Evolutionary conservation across 2,329 filamentous ascomycete species (phyloP).

Genomic region (Apiospora kogelbergensis): DNA sequence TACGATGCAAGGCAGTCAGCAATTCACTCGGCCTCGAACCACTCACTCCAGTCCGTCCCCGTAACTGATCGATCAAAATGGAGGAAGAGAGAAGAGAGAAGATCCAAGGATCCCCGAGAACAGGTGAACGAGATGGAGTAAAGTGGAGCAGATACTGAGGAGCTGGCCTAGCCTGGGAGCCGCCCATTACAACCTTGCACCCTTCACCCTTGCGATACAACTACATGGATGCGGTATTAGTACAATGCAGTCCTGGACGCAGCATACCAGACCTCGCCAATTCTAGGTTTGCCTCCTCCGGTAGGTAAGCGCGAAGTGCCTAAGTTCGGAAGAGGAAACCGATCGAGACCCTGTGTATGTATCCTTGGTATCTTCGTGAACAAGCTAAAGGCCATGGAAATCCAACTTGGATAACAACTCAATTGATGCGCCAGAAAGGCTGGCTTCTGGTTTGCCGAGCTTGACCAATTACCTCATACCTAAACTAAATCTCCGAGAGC

Average conservation of each 20-base stretch:
- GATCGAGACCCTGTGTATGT: neutral
- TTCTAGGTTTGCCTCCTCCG: neutral
- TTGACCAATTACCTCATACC: neutral
- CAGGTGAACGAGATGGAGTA: neutral
- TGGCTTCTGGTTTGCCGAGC: neutral
- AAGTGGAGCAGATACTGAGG: neutral
- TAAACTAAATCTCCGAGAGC: neutral
- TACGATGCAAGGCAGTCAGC: neutral
- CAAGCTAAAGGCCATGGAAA: neutral
- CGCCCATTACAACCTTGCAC: neutral
- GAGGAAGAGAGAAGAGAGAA: slow-evolving; percentile 5
- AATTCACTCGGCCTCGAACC: neutral
- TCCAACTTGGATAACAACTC: neutral
- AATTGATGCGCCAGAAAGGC: neutral
- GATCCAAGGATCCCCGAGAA: neutral
- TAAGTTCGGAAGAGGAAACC: neutral
- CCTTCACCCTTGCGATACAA: neutral
- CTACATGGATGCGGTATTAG: neutral
- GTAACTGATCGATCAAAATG: slow-evolving; percentile 14
- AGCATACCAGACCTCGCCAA: neutral
- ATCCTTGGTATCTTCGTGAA: neutral
- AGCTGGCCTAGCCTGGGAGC: neutral
- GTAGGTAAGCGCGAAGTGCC: neutral
- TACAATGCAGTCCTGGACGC: neutral
- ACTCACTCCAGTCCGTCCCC: neutral